phyloP scores from a whole-genome alignment of 148 eudicot species.

The Oxyria digyna region DNA sequence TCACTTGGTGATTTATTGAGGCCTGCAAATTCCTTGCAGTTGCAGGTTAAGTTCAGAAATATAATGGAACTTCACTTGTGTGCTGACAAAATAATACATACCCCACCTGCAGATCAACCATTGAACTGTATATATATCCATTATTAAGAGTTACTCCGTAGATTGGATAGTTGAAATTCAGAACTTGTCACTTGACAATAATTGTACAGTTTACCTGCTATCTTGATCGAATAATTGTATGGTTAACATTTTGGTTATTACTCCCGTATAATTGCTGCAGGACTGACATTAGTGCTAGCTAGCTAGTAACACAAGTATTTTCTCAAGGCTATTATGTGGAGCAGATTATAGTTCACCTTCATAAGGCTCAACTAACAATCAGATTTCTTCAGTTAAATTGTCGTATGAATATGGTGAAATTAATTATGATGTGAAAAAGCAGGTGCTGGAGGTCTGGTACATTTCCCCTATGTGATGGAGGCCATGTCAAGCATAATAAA shows the following conservation, averaged over 20 bases:
- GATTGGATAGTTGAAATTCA: background rate
- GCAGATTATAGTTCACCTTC: background rate
- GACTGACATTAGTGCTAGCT: background rate
- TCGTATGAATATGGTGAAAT: background rate
- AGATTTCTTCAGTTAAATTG: no score
- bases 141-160: background rate
- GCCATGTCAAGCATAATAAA: slow-evolving; percentile 94
- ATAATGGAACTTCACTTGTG: background rate
- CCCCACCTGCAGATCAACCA: background rate
- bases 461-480: slow-evolving; percentile 80
- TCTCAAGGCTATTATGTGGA: no score
- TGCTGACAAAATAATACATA: background rate
- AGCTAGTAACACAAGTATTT: background rate
- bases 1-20: background rate
- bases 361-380: background rate
- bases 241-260: background rate
- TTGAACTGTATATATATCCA: background rate
- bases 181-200: background rate
- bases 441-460: slow-evolving; percentile 96
- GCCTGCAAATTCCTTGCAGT: background rate
- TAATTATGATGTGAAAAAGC: slow-evolving; percentile 4
- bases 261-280: background rate
- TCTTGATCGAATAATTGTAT: background rate
- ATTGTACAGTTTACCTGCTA: background rate
- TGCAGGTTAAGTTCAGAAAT: background rate